A percentile compares a stretch with the other conserved stretches of the same genome.
phyloP scores from a whole-genome alignment of 148 eudicot species.

The Fagopyrum esculentum region DNA sequence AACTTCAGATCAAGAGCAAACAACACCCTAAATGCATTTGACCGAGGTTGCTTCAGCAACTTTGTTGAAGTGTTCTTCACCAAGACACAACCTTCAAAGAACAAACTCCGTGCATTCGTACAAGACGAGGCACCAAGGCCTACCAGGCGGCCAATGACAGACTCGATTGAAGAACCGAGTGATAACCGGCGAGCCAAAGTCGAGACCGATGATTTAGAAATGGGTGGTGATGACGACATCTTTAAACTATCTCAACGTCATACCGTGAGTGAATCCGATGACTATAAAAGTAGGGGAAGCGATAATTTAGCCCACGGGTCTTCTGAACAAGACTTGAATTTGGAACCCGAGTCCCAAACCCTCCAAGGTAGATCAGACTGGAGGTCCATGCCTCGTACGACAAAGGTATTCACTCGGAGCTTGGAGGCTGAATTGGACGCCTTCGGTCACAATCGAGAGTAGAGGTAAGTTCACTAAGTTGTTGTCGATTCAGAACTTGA shows the following conservation, averaged over 20 bases:
- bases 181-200: conserved; percentile 52
- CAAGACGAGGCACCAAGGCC: conserved; percentile 42
- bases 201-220: conserved; percentile 56
- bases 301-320: conserved; percentile 27
- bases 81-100: conserved; percentile 43
- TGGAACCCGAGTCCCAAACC: conserved; percentile 25
- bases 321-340: conserved; percentile 12
- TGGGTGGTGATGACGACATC: conserved; percentile 52
- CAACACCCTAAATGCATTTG: conserved; percentile 39
- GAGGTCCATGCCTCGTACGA: conserved; percentile 8
- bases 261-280: conserved; percentile 30
- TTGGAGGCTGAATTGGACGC: conserved; percentile 20
- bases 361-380: conserved; percentile 13
- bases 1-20: conserved; percentile 61
- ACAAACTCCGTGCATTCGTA: conserved; percentile 39
- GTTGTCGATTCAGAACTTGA: too few relatives aligned
- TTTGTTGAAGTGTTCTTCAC: conserved; percentile 53
- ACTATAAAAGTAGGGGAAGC: conserved; percentile 28
- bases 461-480: neutral
- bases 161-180: conserved; percentile 13
- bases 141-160: conserved; percentile 16
- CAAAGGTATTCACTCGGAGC: conserved; percentile 33
- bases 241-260: conserved; percentile 58
- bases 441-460: conserved; percentile 13
- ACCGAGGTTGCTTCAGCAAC: conserved; percentile 53